Conservation (phyloP, 2,329 filamentous ascomycete genomes). For the Colletotrichum chlorophyti region DNA sequence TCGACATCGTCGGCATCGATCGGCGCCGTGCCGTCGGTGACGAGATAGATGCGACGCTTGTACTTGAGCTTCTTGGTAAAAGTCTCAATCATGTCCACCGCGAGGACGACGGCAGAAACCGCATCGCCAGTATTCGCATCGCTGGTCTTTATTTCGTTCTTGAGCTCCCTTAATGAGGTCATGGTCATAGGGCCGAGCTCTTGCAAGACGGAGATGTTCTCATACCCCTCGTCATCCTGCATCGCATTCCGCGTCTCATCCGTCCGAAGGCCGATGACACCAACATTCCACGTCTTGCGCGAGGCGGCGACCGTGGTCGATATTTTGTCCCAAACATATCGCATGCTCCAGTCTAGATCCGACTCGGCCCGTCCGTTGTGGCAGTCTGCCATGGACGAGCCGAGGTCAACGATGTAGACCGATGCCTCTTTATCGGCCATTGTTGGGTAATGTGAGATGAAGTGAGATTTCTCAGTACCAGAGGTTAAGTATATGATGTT, state of each 20-base stretch:
- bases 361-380: slow-evolving; percentile 75
- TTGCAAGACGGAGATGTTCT: slow-evolving; percentile 83
- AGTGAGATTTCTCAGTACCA: not conserved
- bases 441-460: slow-evolving; percentile 31
- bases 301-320: slow-evolving; percentile 73
- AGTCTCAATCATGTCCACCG: slow-evolving; percentile 82
- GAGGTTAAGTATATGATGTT: too few relatives aligned
- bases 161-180: slow-evolving; percentile 71
- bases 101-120: slow-evolving; percentile 86
- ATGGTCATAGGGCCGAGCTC: slow-evolving; percentile 67
- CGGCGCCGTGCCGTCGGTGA: slow-evolving; percentile 80
- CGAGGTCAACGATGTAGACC: slow-evolving; percentile 90
- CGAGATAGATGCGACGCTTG: slow-evolving; percentile 78
- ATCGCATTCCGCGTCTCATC: slow-evolving; percentile 77
- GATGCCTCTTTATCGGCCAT: slow-evolving; percentile 96
- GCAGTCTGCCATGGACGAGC: slow-evolving; percentile 79
- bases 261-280: slow-evolving; percentile 85
- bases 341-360: slow-evolving; percentile 88
- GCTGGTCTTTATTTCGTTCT: slow-evolving; percentile 70
- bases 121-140: slow-evolving; percentile 76
- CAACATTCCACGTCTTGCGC: slow-evolving; percentile 71
- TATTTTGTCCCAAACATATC: slow-evolving; percentile 93
- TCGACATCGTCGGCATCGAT: slow-evolving; percentile 77
- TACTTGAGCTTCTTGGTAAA: slow-evolving; percentile 85
- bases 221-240: slow-evolving; percentile 74